Base-by-base conservation (phyloP, 805 yeast genomes). In the Citeromyces nyonsensis region DNA sequence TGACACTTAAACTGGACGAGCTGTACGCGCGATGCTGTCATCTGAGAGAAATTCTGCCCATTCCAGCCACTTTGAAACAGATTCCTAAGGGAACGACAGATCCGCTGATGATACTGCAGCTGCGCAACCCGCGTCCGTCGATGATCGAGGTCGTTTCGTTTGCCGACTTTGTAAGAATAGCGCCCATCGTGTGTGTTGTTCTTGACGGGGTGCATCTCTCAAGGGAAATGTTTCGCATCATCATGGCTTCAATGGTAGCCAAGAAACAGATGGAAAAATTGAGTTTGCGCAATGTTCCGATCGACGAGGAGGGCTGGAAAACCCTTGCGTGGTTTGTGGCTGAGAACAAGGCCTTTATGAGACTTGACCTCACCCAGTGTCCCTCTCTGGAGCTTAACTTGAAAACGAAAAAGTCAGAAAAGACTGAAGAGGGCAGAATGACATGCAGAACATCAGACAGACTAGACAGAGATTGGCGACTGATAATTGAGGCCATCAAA, bases 11-110 rank as follows among this genome's bases (percentile, higher is more conserved):
- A 24, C 65, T 79, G 33, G 95, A 83, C 43, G 66, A 73, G 30
- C 62, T 88, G 45, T 86, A 86, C 53, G 83, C 95, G 1, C 61
- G 96, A 40, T 88, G 96, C 51, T 86, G 96, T 49, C 96, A 86
- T 51, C 58, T 86, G 36, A 62, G 96, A 35, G 96, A 86, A 45
- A 86, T 86, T 36, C 52, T 86, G 38, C 96, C 97, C 2, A 86
- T 86, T 32, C 88, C 94, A 3, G 88, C 94, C 3, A 84, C 88
- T 5, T 47, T 82, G 42, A 78, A 79, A 45, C 94, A 83, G 48
- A 64, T 86, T 38, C 81, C 82, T 1, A 74, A 73, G 45, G 83
- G 80, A 14, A 73, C 84, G 20, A 66, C 75, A 30, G 74, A 81
- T 1, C 94, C 95, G 4, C 51, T 86, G 15, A 73, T 82, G 5